These are phyloP conservation scores for Diplocarpon rosae DNA, from an alignment of 2,329 filamentous ascomycete genomes.

Conservation along the genomic window DNA sequence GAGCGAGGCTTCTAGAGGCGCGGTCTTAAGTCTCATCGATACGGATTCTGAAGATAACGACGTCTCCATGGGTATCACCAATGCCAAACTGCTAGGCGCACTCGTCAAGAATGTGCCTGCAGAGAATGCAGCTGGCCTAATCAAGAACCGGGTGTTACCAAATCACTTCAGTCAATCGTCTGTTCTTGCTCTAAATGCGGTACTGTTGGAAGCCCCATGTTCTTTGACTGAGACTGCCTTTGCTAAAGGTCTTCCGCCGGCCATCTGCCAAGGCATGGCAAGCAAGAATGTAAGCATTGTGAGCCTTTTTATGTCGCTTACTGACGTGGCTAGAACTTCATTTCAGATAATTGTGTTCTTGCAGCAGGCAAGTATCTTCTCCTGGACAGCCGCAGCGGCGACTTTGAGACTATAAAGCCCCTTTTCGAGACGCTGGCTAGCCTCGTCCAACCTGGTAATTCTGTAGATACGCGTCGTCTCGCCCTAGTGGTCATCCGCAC, in stretches of 20 bases:
- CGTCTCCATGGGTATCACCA: conserved; percentile 73
- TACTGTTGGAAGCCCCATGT: conserved; percentile 69
- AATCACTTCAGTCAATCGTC: conserved; percentile 67
- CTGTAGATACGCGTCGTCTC: conserved; percentile 75
- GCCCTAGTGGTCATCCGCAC: conserved; percentile 83
- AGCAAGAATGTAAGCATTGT: conserved; percentile 56
- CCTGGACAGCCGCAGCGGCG: conserved; percentile 50
- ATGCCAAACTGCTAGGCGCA: conserved; percentile 80
- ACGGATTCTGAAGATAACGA: conserved; percentile 67
- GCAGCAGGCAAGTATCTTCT: conserved; percentile 87
- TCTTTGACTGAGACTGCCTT: conserved; percentile 55
- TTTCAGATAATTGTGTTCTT: conserved; percentile 79
- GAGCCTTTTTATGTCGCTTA: conserved; percentile 1
- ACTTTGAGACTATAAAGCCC: conserved; percentile 66
- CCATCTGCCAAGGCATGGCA: conserved; percentile 69
- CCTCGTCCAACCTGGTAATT: conserved; percentile 65
- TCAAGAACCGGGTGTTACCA: conserved; percentile 69
- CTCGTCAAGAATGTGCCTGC: conserved; percentile 75
- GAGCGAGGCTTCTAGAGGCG: conserved; percentile 76
- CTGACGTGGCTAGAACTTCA: conserved; percentile 48
- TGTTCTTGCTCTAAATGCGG: conserved; percentile 76
- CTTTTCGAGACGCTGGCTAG: conserved; percentile 69
- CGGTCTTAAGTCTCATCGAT: conserved; percentile 85
- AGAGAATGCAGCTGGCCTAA: conserved; percentile 49
- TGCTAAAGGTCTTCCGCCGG: conserved; percentile 61